phyloP scores from a whole-genome alignment of 2,329 filamentous ascomycete genomes.

The Ascochyta fabae region DNA sequence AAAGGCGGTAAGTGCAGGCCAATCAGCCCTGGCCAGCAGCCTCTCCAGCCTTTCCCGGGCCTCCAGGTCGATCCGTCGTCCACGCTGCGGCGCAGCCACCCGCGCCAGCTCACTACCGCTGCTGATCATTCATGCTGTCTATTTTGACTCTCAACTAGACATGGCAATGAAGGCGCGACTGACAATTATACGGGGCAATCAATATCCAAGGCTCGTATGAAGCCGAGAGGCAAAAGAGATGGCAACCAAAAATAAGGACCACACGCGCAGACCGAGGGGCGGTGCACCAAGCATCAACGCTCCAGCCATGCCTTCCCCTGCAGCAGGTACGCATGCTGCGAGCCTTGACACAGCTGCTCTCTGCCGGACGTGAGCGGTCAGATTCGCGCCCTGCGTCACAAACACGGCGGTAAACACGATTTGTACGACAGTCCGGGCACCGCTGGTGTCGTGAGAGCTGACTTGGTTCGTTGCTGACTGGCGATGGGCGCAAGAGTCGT shows the following conservation, averaged over 20 bases:
- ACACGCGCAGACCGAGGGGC: slow-evolving; percentile 25
- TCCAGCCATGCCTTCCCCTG: slow-evolving; percentile 13
- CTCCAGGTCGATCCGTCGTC: slow-evolving; percentile 6
- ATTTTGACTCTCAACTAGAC: slow-evolving; percentile 7
- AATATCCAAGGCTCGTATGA: slow-evolving; percentile 14
- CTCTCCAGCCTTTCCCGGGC: slow-evolving; percentile 9
- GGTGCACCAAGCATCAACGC: slow-evolving; percentile 18
- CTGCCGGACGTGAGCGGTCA: slow-evolving; percentile 9
- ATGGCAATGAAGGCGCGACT: not conserved
- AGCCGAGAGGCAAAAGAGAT: slow-evolving; percentile 14
- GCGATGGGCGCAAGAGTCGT: slow-evolving; percentile 14
- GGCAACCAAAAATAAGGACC: slow-evolving; percentile 28
- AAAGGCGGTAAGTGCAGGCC: slow-evolving; percentile 15
- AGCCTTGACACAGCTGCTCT: slow-evolving; percentile 12
- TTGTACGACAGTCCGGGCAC: slow-evolving; percentile 16
- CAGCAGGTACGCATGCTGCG: slow-evolving; percentile 12
- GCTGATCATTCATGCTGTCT: slow-evolving; percentile 23
- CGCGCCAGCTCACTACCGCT: slow-evolving; percentile 13
- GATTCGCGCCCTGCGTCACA: slow-evolving; percentile 23
- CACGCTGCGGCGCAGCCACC: slow-evolving; percentile 29
- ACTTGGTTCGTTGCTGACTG: slow-evolving; percentile 25
- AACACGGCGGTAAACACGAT: slow-evolving; percentile 27
- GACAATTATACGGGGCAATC: not conserved
- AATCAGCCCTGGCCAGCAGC: slow-evolving; percentile 11
- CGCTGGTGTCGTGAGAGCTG: slow-evolving; percentile 8